Base-by-base conservation (phyloP, 2,329 filamentous ascomycete genomes). In the Taxawa tesnikishii region DNA sequence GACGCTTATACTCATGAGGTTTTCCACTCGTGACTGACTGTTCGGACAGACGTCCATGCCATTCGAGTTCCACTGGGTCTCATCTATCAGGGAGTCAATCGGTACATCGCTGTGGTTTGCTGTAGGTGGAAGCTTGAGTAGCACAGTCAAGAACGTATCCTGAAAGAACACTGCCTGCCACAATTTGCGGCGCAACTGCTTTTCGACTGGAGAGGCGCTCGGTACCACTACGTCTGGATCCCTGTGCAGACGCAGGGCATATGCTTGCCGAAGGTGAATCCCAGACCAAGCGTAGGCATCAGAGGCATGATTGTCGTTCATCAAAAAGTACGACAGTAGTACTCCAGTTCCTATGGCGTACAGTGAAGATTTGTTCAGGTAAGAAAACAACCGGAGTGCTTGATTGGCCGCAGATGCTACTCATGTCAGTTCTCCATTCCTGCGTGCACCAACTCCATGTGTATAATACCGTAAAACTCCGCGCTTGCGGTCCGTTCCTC, bases 281-380 rank as follows among this genome's bases (percentile, higher is more conserved):
- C 82, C 82, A 0, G 78, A 79, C 61, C 85, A 88, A 0, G 80
- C 77, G 75, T 81, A 88, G 2, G 81, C 82, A 49, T 88, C 82
- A 0, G 78, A 82, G 4, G 80, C 80, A 45, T 87, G 81, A 45
- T 85, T 85, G 53, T 88, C 81, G 46, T 88, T 88, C 60, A 87
- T 85, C 21, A 88, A 63, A 44, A 88, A 88, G 49, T 87, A 87
- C 0, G 75, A 76, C 37, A 85, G 75, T n/a, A 88, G 57, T 1
- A 85, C 76, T 80, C 87, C 87, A 27, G 82, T 74, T 53, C 84
- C 79, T 18, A 87, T 73, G 1, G 79, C 81, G 15, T 74, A 65
- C 30, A 84, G 65, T 0, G 78, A 82, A 2, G 80, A 78, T 27
- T 73, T 74, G 51, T 80, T 85, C 3, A 87, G 65, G 45, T 85